Evolutionary conservation across 768 basidiomycete genomes (phyloP).

Genomic region (Termitomyces sp.): DNA sequence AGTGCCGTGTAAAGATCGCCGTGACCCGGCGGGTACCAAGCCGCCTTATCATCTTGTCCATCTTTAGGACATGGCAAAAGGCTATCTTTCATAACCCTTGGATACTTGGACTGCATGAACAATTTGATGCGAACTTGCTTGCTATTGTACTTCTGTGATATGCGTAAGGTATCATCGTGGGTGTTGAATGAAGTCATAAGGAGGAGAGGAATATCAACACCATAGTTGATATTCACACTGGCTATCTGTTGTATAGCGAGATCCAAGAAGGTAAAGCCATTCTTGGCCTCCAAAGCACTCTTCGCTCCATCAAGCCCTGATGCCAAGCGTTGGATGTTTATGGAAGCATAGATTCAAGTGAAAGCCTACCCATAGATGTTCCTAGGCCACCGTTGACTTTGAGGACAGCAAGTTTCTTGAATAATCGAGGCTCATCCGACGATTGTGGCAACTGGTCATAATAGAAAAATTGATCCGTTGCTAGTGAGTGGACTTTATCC

Average conservation of each 20-base stretch:
- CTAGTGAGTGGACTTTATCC: slow-evolving; percentile 17
- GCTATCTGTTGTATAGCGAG: slow-evolving; percentile 82
- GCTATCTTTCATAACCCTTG: slow-evolving; percentile 73
- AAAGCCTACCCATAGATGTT: slow-evolving; percentile 66
- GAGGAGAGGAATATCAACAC: slow-evolving; percentile 79
- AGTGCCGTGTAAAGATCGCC: slow-evolving; percentile 81
- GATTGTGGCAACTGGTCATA: slow-evolving; percentile 55
- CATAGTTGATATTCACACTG: slow-evolving; percentile 68
- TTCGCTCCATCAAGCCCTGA: slow-evolving; percentile 70
- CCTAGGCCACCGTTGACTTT: slow-evolving; percentile 91
- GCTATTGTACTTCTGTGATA: slow-evolving; percentile 83
- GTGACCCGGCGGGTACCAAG: slow-evolving; percentile 91
- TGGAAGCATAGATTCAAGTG: neutral
- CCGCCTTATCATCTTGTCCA: slow-evolving; percentile 62
- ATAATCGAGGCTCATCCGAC: slow-evolving; percentile 46
- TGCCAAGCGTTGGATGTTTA: slow-evolving; percentile 26
- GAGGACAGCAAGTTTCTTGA: slow-evolving; percentile 19
- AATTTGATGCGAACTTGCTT: slow-evolving; percentile 76
- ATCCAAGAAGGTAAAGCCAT: slow-evolving; percentile 86
- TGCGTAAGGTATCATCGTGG: slow-evolving; percentile 79
- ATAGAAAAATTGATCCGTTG: slow-evolving; percentile 63
- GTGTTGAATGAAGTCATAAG: slow-evolving; percentile 96
- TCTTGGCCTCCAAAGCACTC: slow-evolving; percentile 80
- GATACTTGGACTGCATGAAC: slow-evolving; percentile 85
- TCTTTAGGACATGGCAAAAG: slow-evolving; percentile 68